Evolutionary conservation across 2,329 filamentous ascomycete genomes (phyloP), one percentile per base, ranked within the genome.

Genomic region (Apiospora aurea): DNA sequence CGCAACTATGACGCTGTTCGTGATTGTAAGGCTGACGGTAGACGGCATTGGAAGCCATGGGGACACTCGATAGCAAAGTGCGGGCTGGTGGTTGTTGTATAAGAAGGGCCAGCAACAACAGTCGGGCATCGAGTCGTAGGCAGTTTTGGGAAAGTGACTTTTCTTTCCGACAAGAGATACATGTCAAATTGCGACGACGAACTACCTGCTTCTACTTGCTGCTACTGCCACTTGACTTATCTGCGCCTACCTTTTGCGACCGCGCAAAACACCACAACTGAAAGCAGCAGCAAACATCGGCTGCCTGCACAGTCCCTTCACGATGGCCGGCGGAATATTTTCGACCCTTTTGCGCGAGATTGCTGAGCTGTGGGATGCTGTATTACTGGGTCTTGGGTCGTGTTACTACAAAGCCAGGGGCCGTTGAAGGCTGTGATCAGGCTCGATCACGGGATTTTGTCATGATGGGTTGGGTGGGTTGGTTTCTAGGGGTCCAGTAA

Each of bases 361-460:
- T 21, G 68, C 61, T 29, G 72, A 73, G 49, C 67, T 73, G 11
- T 73, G 72, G 72, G 72, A 73, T 29, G 72, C 70, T 3, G 51
- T 73, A 16, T 47, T 71, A 5, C 14, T 71, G 10, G 72, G 72
- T 4, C n/a, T 73, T 38, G 72, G 72, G 14, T 73, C 72, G 11
- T 64, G 57, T 41, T 64, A 41, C 34, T 64, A 64, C 34, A 64
- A 64, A 64, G 57, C 41, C 57, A 41, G 57, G 57, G 57, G 57
- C 13, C 57, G 21, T 21, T 64, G 57, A 64, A 21, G 13, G 34
- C 34, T 38, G 16, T 34, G 51, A 57, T 57, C 29, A 34, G 29
- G 18, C 11, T 61, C 26, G 26, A 57, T 57, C 51, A 34, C 51
- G 51, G 26, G 51, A 2, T 57, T 57, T 34, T 29, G 51, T 57